Evolutionary conservation across 78 protist species (phyloP).

Genomic region (Dictyostelium capitatum): DNA sequence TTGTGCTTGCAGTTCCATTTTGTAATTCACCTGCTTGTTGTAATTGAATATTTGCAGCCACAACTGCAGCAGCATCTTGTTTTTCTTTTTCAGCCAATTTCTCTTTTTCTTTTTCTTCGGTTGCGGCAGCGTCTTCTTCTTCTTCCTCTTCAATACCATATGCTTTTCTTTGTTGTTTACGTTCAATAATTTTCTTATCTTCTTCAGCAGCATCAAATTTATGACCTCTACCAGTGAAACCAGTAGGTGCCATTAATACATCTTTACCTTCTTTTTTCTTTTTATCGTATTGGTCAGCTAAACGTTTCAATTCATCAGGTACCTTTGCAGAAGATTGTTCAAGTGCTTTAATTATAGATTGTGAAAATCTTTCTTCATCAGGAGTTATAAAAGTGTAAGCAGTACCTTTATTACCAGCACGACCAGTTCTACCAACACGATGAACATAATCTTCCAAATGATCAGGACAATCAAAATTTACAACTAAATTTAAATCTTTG

Average conservation of each 20-base stretch:
- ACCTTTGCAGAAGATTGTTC: constrained; percentile 74
- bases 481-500: constrained; percentile 89
- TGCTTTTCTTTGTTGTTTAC: constrained; percentile 45
- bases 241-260: constrained; percentile 45
- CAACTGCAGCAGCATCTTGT: background rate
- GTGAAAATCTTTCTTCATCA: constrained; percentile 87
- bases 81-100: background rate
- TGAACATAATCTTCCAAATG: constrained; percentile 98
- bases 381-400: constrained; percentile 95
- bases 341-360: constrained; percentile 86
- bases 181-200: constrained; percentile 28
- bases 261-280: constrained; percentile 65
- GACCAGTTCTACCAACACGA: constrained; percentile 98
- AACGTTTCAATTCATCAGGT: constrained; percentile 62
- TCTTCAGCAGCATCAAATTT: constrained; percentile 83
- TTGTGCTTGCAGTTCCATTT: background rate
- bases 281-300: constrained; percentile 10
- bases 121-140: constrained; percentile 40
- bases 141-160: constrained; percentile 75
- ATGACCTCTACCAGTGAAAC: constrained; percentile 91
- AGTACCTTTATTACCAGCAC: constrained; percentile 96
- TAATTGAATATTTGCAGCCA: background rate
- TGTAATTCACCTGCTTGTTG: background rate
- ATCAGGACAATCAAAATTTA: constrained; percentile 97
- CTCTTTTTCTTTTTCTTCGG: constrained; percentile 52